These are phyloP conservation scores for Lactarius psammicola DNA, from an alignment of 768 basidiomycete species.

Conservation along the genomic window DNA sequence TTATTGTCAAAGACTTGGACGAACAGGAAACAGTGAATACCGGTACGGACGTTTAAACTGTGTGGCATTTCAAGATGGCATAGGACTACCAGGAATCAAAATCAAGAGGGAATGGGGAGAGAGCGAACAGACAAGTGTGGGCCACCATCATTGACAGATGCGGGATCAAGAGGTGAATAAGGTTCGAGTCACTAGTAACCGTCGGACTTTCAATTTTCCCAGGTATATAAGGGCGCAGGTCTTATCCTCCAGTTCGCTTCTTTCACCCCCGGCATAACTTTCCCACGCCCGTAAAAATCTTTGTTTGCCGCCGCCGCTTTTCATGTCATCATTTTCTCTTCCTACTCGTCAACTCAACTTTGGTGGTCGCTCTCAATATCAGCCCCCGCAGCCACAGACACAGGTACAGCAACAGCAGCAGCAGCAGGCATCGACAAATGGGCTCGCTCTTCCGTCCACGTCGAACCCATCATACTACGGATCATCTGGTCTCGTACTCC, in stretches of 20 bases:
- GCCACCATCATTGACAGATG: constrained; percentile 20
- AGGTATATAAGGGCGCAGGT: constrained; percentile 24
- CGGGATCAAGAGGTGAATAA: constrained; percentile 30
- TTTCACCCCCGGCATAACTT: constrained; percentile 25
- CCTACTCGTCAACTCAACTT: constrained; percentile 80
- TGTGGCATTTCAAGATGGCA: background rate
- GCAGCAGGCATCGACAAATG: constrained; percentile 43
- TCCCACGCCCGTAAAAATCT: constrained; percentile 29
- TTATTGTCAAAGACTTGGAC: no score
- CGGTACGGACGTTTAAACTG: background rate
- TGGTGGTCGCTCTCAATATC: constrained; percentile 58
- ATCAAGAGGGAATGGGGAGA: background rate
- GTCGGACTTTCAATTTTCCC: constrained; percentile 24
- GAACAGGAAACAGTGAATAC: background rate
- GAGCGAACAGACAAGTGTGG: background rate
- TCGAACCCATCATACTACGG: constrained; percentile 42
- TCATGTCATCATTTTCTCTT: constrained; percentile 58
- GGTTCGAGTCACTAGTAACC: constrained; percentile 16
- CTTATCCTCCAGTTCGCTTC: background rate
- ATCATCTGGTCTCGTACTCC: constrained; percentile 47
- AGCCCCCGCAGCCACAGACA: constrained; percentile 39
- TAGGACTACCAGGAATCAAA: background rate
- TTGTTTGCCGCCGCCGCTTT: constrained; percentile 12
- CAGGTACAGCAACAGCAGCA: constrained; percentile 43
- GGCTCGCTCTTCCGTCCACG: constrained; percentile 54